phyloP scores from a whole-genome alignment of 768 basidiomycete genomes.

The Dacryopinax spathularia region DNA sequence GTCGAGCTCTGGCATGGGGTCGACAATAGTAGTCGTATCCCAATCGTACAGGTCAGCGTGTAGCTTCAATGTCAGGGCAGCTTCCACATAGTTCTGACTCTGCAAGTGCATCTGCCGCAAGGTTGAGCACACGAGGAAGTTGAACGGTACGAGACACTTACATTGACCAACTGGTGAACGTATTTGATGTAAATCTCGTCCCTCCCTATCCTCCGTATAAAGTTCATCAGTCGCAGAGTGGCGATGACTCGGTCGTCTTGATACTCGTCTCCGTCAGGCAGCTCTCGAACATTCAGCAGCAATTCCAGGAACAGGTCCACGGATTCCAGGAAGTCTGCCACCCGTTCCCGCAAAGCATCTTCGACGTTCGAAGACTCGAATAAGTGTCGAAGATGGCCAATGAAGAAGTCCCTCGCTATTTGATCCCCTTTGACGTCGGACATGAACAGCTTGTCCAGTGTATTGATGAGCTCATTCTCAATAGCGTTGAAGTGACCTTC shows the following conservation, averaged over 20 bases:
- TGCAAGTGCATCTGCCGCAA: constrained; percentile 60
- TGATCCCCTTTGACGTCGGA: constrained; percentile 83
- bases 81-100: constrained; percentile 83
- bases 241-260: constrained; percentile 90
- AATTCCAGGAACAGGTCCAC: constrained; percentile 89
- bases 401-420: constrained; percentile 83
- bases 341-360: constrained; percentile 58
- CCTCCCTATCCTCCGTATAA: constrained; percentile 78
- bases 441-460: constrained; percentile 84
- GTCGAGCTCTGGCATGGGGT: constrained; percentile 78
- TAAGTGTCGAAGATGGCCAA: constrained; percentile 74
- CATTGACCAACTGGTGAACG: constrained; percentile 85
- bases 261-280: constrained; percentile 88
- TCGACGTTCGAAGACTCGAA: constrained; percentile 77
- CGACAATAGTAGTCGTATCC: constrained; percentile 67
- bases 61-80: constrained; percentile 80
- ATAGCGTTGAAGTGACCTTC: constrained; percentile 75
- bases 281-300: constrained; percentile 66
- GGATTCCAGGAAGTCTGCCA: constrained; percentile 71
- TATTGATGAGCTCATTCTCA: constrained; percentile 82
- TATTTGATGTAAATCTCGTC: constrained; percentile 94
- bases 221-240: constrained; percentile 82
- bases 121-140: background rate
- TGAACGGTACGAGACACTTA: constrained; percentile 26
- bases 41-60: constrained; percentile 90